A percentile compares a stretch with the other conserved stretches of the same genome.
Evolutionary conservation across 345 rosid species (phyloP).

Genomic region (Laguncularia racemosa): DNA sequence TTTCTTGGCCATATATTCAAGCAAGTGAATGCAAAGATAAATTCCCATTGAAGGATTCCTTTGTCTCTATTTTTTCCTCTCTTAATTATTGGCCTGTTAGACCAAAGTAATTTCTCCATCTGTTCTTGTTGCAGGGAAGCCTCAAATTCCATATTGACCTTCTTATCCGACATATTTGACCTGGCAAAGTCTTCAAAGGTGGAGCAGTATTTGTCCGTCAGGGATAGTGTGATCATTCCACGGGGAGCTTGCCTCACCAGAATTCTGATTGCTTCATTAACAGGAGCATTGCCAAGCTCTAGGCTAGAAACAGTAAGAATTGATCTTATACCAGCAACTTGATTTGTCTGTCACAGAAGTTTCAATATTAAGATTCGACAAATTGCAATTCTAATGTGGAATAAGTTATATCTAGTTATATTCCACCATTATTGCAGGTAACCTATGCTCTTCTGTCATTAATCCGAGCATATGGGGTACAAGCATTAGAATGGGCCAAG

Average conservation of each 20-base stretch:
- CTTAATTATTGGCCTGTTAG: background rate
- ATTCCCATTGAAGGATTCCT: background rate
- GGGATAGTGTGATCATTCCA: conserved; percentile 70
- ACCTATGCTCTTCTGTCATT: conserved; percentile 69
- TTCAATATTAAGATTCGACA: too few relatives aligned
- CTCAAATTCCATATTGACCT: conserved; percentile 83
- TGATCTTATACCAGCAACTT: background rate
- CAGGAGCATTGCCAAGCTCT: conserved; percentile 98
- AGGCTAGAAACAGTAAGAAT: conserved; percentile 70
- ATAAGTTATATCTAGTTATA: too few relatives aligned
- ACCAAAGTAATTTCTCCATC: background rate
- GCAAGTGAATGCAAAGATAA: too few relatives aligned
- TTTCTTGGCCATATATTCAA: too few relatives aligned
- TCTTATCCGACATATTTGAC: conserved; percentile 86
- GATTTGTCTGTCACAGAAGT: too few relatives aligned
- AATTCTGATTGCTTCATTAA: conserved; percentile 74
- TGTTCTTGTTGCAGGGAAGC: conserved; percentile 64
- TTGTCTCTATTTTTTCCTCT: too few relatives aligned
- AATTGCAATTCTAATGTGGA: too few relatives aligned
- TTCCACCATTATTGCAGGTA: conserved; percentile 33
- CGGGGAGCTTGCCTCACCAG: conserved; percentile 77
- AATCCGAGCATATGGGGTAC: conserved; percentile 53
- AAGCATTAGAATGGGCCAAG: conserved; percentile 76
- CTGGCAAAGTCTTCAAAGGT: conserved; percentile 56
- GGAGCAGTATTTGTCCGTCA: conserved; percentile 51